Percentiles rank a stretch among this genome's conserved stretches.
phyloP scores from a whole-genome alignment of 345 rosid genomes.

The Sonneratia alba region DNA sequence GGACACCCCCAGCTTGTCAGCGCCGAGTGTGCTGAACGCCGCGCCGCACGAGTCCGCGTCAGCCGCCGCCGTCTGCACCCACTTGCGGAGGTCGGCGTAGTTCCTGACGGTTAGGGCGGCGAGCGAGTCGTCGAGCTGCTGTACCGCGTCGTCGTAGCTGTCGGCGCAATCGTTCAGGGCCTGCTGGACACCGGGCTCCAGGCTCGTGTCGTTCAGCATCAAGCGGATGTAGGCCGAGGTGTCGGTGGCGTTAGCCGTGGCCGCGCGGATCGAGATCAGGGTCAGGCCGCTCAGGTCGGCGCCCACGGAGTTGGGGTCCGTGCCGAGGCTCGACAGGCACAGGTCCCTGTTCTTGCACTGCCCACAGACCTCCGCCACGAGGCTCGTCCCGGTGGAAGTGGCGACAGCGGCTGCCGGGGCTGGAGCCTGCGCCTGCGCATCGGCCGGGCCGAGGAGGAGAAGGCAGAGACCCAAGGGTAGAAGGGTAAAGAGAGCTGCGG shows the following conservation, averaged over 20 bases:
- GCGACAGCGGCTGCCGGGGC: conserved; percentile 4
- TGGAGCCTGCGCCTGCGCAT: not conserved
- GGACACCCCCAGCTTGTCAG: conserved; percentile 17
- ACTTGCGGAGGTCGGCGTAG: conserved; percentile 23
- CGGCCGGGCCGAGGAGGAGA: no score
- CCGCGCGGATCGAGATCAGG: conserved; percentile 38
- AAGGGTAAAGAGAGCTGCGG: no score
- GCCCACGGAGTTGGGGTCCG: conserved; percentile 25
- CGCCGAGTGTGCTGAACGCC: conserved; percentile 15
- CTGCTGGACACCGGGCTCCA: conserved; percentile 46
- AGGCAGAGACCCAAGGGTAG: no score
- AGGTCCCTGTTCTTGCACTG: conserved; percentile 26
- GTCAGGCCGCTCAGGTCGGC: conserved; percentile 37
- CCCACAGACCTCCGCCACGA: conserved; percentile 29
- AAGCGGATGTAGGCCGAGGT: conserved; percentile 27
- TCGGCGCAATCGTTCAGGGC: conserved; percentile 50
- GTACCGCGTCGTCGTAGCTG: conserved; percentile 37
- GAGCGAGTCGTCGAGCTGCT: conserved; percentile 51
- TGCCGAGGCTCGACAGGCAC: conserved; percentile 37
- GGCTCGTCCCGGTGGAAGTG: not conserved
- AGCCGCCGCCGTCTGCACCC: conserved; percentile 37
- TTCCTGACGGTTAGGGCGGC: conserved; percentile 37
- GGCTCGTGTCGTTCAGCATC: conserved; percentile 7
- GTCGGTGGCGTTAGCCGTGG: conserved; percentile 33
- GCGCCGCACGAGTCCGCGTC: conserved; percentile 34